Conservation (phyloP, 2,329 filamentous ascomycete species). For the Fusarium graminum region DNA sequence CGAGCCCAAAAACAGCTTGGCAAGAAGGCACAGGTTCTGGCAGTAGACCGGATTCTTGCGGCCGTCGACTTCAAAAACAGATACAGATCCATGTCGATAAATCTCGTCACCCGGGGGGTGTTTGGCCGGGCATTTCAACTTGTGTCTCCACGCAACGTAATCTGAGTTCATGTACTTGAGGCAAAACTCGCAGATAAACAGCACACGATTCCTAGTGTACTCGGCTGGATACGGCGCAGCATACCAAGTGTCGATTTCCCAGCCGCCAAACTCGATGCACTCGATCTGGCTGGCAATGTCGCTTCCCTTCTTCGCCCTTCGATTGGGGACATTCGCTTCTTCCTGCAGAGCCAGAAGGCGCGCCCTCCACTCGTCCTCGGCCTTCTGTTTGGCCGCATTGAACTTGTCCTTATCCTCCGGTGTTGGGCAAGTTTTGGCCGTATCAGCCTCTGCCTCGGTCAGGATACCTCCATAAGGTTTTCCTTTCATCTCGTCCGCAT, state of each 20-base stretch:
- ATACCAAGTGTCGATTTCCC: slow-evolving; percentile 99
- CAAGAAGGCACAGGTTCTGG: slow-evolving; percentile 94
- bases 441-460: slow-evolving; percentile 89
- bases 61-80: slow-evolving; percentile 97
- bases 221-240: slow-evolving; percentile 98
- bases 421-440: slow-evolving; percentile 85
- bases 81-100: slow-evolving; percentile 89
- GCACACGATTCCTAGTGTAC: slow-evolving; percentile 93
- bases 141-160: slow-evolving; percentile 97
- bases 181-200: slow-evolving; percentile 99
- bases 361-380: slow-evolving; percentile 91
- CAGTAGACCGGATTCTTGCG: slow-evolving; percentile 99
- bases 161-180: slow-evolving; percentile 99
- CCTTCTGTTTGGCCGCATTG: slow-evolving; percentile 88
- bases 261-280: slow-evolving; percentile 97
- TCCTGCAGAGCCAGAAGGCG: slow-evolving; percentile 71
- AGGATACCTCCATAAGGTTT: slow-evolving; percentile 97
- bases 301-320: slow-evolving; percentile 79
- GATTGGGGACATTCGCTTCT: slow-evolving; percentile 71
- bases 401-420: slow-evolving; percentile 86
- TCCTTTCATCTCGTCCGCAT: slow-evolving; percentile 87
- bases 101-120: slow-evolving; percentile 98
- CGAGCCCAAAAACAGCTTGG: slow-evolving; percentile 97
- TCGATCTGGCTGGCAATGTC: slow-evolving; percentile 96
- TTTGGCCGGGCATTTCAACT: slow-evolving; percentile 95